Evolutionary conservation across 805 yeast genomes (phyloP), one percentile per base, ranked within the genome.

Genomic region (Yamadazyma tumulicola): DNA sequence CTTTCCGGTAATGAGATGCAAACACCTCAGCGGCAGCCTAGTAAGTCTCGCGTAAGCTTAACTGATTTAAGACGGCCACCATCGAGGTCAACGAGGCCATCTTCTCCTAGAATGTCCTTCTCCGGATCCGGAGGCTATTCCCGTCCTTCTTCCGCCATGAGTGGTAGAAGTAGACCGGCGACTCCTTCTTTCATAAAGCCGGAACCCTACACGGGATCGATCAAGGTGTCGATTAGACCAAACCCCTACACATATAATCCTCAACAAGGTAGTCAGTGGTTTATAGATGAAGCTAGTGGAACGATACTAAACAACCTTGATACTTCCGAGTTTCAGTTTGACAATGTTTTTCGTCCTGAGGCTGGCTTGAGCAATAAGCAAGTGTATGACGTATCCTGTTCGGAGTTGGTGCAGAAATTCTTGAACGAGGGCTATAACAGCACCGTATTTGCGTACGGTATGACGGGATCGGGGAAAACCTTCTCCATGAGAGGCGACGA

Each of bases 391-490:
- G 55, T 57, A 10, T 64, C 62, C 68, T 31, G 94, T 77, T 31
- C 69, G 51, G 46, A 76, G 67, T 22, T 70, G 72, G 56, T 79
- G 71, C 24, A 63, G 52, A 43, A 75, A 70, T 54, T 77, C 75
- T 42, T 69, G 71, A 47, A 56, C 28, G 79, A 79, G 11, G 96
- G 96, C 0, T 89, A 63, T 56, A 87, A 87, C 51, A 89, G 89
- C 11, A 88, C 96, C 0, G 77, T 89, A 1, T 87, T 91, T 55
- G 97, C 97, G 0, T 87, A 87, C 51, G 96, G 96, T 22, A 85
- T 85, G 87, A 87, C 96, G 0, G 96, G 96, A 0, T 82, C 94
- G 1, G 96, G 96, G 8, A 87, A 87, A 57, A 87, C 96, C 0
- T 79, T 75, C 52, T 76, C 95, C 2, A 87, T 87, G 95, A 81